Percentiles rank a stretch among this genome's conserved stretches.
Conservation (phyloP, 345 rosid genomes). For the Salix suchowensis region DNA sequence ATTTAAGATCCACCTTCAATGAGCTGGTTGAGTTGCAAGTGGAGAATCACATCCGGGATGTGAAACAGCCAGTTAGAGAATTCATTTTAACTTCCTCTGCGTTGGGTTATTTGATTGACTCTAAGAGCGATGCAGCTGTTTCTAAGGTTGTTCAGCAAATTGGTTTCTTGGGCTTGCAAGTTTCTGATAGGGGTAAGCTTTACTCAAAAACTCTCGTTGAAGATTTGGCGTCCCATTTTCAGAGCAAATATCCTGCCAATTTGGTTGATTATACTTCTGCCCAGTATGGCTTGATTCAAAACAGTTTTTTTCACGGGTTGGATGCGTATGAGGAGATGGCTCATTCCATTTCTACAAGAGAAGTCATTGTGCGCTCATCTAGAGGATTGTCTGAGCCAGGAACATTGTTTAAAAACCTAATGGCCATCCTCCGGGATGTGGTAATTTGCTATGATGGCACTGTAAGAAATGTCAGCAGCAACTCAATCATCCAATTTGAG, state of each 20-base stretch:
- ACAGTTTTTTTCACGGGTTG: conserved; percentile 77
- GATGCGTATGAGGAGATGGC: conserved; percentile 90
- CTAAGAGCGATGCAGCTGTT: conserved; percentile 71
- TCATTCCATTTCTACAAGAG: conserved; percentile 78
- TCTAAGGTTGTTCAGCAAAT: conserved; percentile 75
- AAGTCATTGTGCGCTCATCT: conserved; percentile 83
- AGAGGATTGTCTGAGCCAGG: conserved; percentile 97
- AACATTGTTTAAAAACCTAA: conserved; percentile 82
- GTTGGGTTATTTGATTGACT: conserved; percentile 63
- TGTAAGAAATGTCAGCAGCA: conserved; percentile 76
- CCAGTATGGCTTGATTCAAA: conserved; percentile 59
- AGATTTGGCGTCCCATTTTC: conserved; percentile 61
- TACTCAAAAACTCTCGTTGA: conserved; percentile 72
- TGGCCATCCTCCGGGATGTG: conserved; percentile 95
- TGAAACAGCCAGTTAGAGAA: conserved; percentile 44
- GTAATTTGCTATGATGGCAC: conserved; percentile 89
- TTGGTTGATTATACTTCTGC: conserved; percentile 53
- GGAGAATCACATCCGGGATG: conserved; percentile 52
- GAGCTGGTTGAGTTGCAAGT: conserved; percentile 67
- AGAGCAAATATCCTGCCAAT: conserved; percentile 49
- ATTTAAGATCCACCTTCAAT: conserved; percentile 49
- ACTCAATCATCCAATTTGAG: conserved; percentile 76
- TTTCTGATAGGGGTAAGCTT: conserved; percentile 77
- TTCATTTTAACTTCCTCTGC: conserved; percentile 57
- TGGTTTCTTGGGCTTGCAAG: conserved; percentile 83